Conservation (phyloP, 345 rosid genomes). For the Syzygium aromaticum region DNA sequence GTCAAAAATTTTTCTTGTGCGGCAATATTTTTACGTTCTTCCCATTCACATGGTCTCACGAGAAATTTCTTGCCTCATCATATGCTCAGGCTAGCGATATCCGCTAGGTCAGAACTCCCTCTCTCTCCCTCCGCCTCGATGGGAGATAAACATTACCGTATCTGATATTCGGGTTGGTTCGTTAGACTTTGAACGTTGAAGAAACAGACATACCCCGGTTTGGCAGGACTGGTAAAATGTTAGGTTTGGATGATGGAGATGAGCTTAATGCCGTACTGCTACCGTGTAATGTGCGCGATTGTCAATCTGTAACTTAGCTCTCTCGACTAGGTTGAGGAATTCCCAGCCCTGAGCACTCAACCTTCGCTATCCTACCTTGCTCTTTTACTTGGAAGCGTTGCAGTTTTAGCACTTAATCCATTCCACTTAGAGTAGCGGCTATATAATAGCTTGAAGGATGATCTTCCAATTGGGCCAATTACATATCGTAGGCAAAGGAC, state of each 20-base stretch:
- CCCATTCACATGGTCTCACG: neutral
- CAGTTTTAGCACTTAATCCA: neutral
- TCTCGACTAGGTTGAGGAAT: no score
- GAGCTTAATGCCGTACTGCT: neutral
- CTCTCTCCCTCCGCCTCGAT: neutral
- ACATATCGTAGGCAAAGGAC: neutral
- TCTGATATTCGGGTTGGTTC: neutral
- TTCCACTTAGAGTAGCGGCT: neutral
- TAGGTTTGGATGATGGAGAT: neutral
- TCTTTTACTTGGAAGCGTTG: neutral
- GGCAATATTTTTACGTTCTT: neutral
- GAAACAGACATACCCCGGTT: neutral
- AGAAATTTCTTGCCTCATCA: neutral
- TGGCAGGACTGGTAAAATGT: neutral
- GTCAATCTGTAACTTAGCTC: neutral
- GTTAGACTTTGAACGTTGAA: neutral
- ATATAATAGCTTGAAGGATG: neutral
- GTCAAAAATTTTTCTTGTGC: neutral
- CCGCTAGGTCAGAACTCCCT: neutral
- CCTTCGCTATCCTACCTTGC: neutral
- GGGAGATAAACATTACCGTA: neutral
- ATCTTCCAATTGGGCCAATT: neutral
- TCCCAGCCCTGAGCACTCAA: neutral
- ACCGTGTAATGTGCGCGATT: neutral
- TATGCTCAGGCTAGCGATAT: neutral